A percentile compares a stretch with the other conserved stretches of the same genome.
phyloP scores from a whole-genome alignment of 2,329 filamentous ascomycete genomes.

The Claviceps pazoutovae region DNA sequence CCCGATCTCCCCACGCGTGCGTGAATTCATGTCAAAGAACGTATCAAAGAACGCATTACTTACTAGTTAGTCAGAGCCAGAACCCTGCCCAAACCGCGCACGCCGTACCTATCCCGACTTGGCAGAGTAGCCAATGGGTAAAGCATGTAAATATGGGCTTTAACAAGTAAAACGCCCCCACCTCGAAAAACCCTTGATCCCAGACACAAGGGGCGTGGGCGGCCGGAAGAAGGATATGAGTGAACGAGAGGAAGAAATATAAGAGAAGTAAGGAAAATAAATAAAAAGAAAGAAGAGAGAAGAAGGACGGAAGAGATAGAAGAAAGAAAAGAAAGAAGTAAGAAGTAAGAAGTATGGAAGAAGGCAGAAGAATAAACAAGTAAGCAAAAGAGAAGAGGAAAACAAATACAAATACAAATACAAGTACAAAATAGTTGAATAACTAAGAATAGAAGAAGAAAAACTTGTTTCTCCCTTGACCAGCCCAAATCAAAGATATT shows the following conservation, averaged over 20 bases:
- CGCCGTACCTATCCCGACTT: too few species aligned
- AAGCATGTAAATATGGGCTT: too few species aligned
- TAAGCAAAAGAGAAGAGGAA: neutral
- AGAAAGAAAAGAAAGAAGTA: neutral
- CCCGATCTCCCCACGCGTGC: too few species aligned
- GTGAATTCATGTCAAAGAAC: too few species aligned
- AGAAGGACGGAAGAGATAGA: neutral
- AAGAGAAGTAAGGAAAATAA: neutral
- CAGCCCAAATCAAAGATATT: too few species aligned
- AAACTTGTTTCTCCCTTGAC: too few species aligned
- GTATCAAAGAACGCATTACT: too few species aligned
- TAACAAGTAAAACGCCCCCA: too few species aligned
- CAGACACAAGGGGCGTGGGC: neutral
- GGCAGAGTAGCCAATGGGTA: too few species aligned
- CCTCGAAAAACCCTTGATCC: too few species aligned
- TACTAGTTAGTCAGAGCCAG: too few species aligned
- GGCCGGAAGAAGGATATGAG: neutral
- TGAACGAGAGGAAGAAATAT: neutral
- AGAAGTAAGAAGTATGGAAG: neutral
- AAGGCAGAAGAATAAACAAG: neutral
- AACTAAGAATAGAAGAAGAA: neutral
- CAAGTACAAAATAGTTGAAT: neutral
- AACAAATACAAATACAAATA: neutral
- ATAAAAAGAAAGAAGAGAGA: neutral
- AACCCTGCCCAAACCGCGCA: too few species aligned